phyloP scores from a whole-genome alignment of 805 yeast species.

The Saccharomycopsis microspora region DNA sequence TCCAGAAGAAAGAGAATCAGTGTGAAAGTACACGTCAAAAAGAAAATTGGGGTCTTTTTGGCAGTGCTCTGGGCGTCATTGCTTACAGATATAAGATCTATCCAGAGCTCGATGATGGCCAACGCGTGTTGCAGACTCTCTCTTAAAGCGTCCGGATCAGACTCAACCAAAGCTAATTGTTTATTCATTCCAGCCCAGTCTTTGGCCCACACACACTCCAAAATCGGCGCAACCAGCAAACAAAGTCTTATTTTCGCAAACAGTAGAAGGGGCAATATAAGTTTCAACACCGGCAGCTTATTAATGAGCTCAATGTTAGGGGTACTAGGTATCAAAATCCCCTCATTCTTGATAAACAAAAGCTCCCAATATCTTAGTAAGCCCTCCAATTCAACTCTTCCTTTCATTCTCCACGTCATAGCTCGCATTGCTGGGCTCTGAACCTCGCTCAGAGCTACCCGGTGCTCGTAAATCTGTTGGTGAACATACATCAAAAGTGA shows the following conservation, averaged over 20 bases:
- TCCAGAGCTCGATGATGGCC: constrained; percentile 58
- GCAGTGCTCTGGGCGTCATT: constrained; percentile 58
- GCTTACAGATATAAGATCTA: constrained; percentile 53
- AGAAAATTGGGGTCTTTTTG: constrained; percentile 65
- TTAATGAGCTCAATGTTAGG: constrained; percentile 34
- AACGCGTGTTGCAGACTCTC: constrained; percentile 50
- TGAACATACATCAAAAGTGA: constrained; percentile 55
- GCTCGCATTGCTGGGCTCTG: constrained; percentile 32
- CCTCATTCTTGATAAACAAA: constrained; percentile 49
- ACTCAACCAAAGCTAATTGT: constrained; percentile 33
- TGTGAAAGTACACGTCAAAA: constrained; percentile 58
- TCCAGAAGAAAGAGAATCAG: constrained; percentile 53
- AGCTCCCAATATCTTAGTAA: constrained; percentile 61
- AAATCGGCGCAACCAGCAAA: constrained; percentile 47
- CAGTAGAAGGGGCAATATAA: constrained; percentile 54
- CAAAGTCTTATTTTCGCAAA: constrained; percentile 60
- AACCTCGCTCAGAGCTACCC: constrained; percentile 18
- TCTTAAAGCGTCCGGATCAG: constrained; percentile 51
- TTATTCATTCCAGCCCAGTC: constrained; percentile 61
- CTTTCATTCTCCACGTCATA: constrained; percentile 54
- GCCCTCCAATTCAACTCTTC: constrained; percentile 46
- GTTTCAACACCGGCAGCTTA: constrained; percentile 44
- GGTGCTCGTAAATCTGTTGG: constrained; percentile 49
- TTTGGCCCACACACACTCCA: constrained; percentile 48
- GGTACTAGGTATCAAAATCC: constrained; percentile 43